phyloP scores from a whole-genome alignment of 495 filamentous ascomycete genomes.

The Terfezia boudieri region DNA sequence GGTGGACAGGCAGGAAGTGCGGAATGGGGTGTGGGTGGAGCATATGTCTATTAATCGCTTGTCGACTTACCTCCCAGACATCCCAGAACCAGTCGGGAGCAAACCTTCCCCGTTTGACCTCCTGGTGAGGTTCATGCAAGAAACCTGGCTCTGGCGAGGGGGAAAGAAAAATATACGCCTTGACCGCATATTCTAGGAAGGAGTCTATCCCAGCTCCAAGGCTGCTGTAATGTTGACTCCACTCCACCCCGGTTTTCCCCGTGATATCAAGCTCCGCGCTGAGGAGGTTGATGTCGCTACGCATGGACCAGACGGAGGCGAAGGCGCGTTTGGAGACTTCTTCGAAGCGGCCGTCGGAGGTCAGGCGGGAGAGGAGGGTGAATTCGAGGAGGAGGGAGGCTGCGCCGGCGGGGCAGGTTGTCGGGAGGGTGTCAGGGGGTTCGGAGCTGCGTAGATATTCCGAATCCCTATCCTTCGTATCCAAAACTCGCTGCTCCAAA shows the following conservation, averaged over 20 bases:
- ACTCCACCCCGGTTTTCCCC: conserved; percentile 23
- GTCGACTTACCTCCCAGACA: conserved; percentile 70
- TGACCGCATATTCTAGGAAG: conserved; percentile 95
- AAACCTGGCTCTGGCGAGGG: no score
- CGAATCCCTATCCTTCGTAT: no score
- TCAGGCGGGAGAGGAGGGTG: conserved; percentile 68
- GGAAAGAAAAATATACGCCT: conserved; percentile 57
- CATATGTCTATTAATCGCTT: conserved; percentile 67
- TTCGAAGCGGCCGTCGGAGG: conserved; percentile 68
- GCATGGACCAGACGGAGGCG: conserved; percentile 77
- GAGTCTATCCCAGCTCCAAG: conserved; percentile 92
- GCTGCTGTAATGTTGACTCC: conserved; percentile 5
- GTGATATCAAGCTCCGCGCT: conserved; percentile 81
- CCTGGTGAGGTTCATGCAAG: no score
- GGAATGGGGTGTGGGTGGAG: conserved; percentile 53
- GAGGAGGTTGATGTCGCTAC: conserved; percentile 68
- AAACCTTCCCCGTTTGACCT: no score
- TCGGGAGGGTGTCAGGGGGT: conserved; percentile 50
- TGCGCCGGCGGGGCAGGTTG: conserved; percentile 89
- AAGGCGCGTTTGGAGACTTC: conserved; percentile 77
- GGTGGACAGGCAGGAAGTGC: conserved; percentile 75
- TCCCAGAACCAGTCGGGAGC: conserved; percentile 32
- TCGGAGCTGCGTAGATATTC: background rate
- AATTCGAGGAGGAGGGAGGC: conserved; percentile 89
- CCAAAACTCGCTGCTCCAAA: background rate